A percentile compares a stretch with the other conserved stretches of the same genome.
phyloP scores from a whole-genome alignment of 1,284 basidiomycete species.

The Ganoderma meredithae region DNA sequence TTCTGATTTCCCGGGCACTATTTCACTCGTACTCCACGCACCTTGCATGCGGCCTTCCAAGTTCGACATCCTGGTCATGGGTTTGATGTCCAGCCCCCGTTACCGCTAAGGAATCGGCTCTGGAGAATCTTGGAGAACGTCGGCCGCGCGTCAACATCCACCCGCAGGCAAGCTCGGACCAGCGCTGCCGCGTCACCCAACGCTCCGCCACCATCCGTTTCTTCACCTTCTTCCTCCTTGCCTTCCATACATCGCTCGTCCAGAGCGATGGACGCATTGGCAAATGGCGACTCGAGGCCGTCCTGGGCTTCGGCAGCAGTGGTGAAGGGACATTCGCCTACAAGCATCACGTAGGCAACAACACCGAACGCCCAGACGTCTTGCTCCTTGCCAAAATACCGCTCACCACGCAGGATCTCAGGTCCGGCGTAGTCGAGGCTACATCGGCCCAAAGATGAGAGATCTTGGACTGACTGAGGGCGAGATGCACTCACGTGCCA shows the following conservation, averaged over 20 bases:
- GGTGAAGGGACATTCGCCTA: constrained; percentile 95
- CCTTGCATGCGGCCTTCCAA: constrained; percentile 28
- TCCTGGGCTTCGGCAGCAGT: constrained; percentile 86
- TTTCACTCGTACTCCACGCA: constrained; percentile 31
- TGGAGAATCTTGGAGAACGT: constrained; percentile 83
- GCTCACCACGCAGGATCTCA: constrained; percentile 94
- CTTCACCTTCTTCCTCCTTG: constrained; percentile 74
- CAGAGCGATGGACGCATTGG: constrained; percentile 73
- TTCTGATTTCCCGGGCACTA: constrained; percentile 28
- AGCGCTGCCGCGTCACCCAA: constrained; percentile 83
- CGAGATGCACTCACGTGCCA: constrained; percentile 74
- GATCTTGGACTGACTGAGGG: constrained; percentile 24
- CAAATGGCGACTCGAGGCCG: constrained; percentile 77
- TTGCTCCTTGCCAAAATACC: constrained; percentile 95
- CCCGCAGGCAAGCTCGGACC: constrained; percentile 79
- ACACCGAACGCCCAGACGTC: constrained; percentile 99
- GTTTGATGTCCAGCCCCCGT: constrained; percentile 63
- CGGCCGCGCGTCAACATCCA: constrained; percentile 78
- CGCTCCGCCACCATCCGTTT: constrained; percentile 81
- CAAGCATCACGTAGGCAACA: constrained; percentile 93
- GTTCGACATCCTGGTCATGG: constrained; percentile 25
- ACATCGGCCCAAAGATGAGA: constrained; percentile 27
- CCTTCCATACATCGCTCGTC: constrained; percentile 80
- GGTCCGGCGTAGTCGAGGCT: constrained; percentile 98
- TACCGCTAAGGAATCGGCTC: constrained; percentile 79